Base-by-base conservation (phyloP, 345 rosid genomes). In the Stellera chamaejasme region DNA sequence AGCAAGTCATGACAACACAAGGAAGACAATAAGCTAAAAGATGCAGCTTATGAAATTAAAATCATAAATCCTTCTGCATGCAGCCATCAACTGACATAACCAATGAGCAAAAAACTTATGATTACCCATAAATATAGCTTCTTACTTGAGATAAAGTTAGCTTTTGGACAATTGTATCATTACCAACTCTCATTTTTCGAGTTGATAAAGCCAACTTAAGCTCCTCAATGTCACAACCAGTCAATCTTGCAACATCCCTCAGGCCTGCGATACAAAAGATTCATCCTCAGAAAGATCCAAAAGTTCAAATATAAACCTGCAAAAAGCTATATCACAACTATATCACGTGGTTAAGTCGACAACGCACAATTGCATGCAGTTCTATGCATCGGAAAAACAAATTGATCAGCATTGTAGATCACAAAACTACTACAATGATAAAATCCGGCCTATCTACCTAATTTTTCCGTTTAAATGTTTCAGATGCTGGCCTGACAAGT, bases 111-210 rank as follows among this genome's bases (percentile, higher is more conserved):
- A 47, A 10, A n/a, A 13, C 19, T 6, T 13, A 5, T 13, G 10
- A 14, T 47, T 13, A 47, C 15, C 19, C 13, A 11, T 13, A 47
- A 6, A 11, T 47, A 9, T 1, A 54, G 41, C n/a, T 45, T 63
- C 69, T 67, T 62, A 87, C 99, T 94, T 93, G 99, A 11, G 96
- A 75, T 56, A 79, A 67, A 3, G 96, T 87, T 58, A 93, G 79
- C 73, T 84, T 87, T 66, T 93, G 97, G 65, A 85, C 80, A 64
- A 93, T 84, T 59, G 69, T 93, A 63, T 93, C 99, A 60, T 77
- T 87, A 47, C 97, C 93, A 74, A 87, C 97, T 80, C 75, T 85
- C 97, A 93, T 93, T 54, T 84, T 89, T 62, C 88, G 96, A 62
- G 88, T 87, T 36, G 99, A 87, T 65, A 93, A 65, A 70, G 95